phyloP scores from a whole-genome alignment of 2,329 filamentous ascomycete genomes.

The Talaromyces sp. region DNA sequence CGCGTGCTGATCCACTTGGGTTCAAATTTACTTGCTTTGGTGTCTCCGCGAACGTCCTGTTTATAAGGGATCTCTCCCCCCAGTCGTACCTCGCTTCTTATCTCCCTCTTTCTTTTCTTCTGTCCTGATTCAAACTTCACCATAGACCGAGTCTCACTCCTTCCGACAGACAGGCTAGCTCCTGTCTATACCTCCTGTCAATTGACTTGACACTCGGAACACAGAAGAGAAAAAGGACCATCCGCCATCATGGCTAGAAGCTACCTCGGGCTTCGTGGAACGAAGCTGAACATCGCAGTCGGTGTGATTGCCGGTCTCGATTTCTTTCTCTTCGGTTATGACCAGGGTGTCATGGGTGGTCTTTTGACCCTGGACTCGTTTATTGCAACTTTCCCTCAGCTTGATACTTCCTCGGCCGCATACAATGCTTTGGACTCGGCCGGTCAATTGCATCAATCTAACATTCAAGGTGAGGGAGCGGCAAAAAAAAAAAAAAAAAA shows the following conservation, averaged over 20 bases:
- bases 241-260: slow-evolving; percentile 25
- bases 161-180: not conserved
- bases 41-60: not conserved
- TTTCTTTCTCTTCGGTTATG: slow-evolving; percentile 62
- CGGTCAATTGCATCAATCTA: slow-evolving; percentile 25
- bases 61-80: not conserved
- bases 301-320: slow-evolving; percentile 67
- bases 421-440: slow-evolving; percentile 11
- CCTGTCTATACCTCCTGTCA: not conserved
- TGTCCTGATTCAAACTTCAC: not conserved
- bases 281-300: slow-evolving; percentile 62
- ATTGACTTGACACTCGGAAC: not conserved
- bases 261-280: slow-evolving; percentile 63
- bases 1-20: not conserved
- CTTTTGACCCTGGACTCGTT: slow-evolving; percentile 66
- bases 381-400: slow-evolving; percentile 49
- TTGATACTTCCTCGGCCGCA: slow-evolving; percentile 43
- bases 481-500: not conserved
- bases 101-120: not conserved
- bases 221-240: not conserved
- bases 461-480: slow-evolving; percentile 27
- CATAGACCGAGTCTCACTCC: not conserved
- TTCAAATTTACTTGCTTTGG: not conserved
- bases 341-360: slow-evolving; percentile 71
- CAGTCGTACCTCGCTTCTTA: not conserved